A percentile compares a stretch with the other conserved stretches of the same genome.
Evolutionary conservation across 139 green algal genomes (phyloP).

Genomic region (Picochlorum sp.): DNA sequence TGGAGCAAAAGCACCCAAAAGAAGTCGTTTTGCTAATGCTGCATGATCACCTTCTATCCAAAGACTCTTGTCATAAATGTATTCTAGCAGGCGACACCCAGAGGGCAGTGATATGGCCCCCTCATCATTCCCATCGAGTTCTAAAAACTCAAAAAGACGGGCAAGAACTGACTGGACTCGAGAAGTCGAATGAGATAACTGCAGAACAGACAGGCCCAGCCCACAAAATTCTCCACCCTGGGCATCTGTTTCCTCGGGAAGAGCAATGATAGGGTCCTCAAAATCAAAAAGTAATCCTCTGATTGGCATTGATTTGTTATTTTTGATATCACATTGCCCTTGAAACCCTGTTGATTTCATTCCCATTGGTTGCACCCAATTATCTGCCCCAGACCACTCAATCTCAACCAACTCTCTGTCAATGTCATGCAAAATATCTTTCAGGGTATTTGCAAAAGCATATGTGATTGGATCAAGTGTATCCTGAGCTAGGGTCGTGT

Average conservation of each 20-base stretch:
- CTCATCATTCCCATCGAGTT: too few relatives aligned
- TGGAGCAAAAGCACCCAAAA: neutral
- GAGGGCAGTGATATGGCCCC: too few relatives aligned
- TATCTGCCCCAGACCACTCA: neutral
- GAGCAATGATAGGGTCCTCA: too few relatives aligned
- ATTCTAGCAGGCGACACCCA: neutral
- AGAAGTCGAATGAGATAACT: neutral
- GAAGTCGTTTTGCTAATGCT: neutral
- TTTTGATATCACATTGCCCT: neutral
- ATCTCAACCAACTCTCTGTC: constrained; percentile 4
- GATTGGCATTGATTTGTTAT: neutral
- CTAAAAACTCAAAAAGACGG: neutral
- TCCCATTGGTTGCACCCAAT: neutral
- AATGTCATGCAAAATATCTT: neutral
- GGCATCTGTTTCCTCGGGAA: neutral
- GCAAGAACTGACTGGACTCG: neutral
- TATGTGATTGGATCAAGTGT: neutral
- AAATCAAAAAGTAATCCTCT: neutral
- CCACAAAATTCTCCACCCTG: neutral
- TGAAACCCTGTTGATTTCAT: neutral
- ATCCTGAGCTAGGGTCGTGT: neutral
- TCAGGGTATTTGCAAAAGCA: neutral
- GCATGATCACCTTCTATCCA: neutral
- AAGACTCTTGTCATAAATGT: neutral
- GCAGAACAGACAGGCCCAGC: neutral